Evolutionary conservation across 1,284 basidiomycete genomes (phyloP), one percentile per base, ranked within the genome.

Genomic region (Ustilago nuda): DNA sequence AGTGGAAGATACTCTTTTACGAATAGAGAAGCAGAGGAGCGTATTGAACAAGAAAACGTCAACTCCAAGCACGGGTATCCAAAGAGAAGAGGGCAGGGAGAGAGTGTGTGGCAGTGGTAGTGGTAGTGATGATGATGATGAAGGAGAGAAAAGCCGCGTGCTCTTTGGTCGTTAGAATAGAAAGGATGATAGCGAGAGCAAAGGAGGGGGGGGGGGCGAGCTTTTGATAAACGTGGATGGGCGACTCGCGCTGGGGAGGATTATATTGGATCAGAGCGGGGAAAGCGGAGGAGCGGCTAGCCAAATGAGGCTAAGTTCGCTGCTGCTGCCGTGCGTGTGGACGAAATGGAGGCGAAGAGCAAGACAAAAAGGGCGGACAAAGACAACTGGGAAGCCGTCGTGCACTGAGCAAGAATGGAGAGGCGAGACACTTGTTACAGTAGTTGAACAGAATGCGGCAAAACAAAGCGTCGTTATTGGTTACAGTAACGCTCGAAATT

Each of bases 1-100:
- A 50, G 30, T 27, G 13, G n/a, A 54, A 54, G 5, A 33, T 9
- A 8, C 17, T 19, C 19, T 19, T 45, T 19, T 19, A 45, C 43
- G 43, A 45, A 8, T 11, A 19, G n/a, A 19, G n/a, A 37, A 6
- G 39, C 30, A 65, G 30, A 43, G 36, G 19, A 35, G 37, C 15
- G 2, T 27, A 3, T 17, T 8, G 17, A 36, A 48, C 11, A 9
- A 19, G 39, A 30, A 45, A 50, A 27, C 2, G 23, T n/a, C 52
- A 27, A 51, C 55, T 71, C 55, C 55, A 35, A 56, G 62, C 62
- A 73, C 56, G 61, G 57, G 62, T 70, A 76, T 64, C 53, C 51
- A 39, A 32, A 13, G 7, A 62, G 39, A 69, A 46, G 27, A 27
- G 72, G 56, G 59, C 56, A 33, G 46, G 48, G 46, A 45, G 52